Percentiles rank a stretch among this genome's conserved stretches.
phyloP scores from a whole-genome alignment of 1,284 basidiomycete genomes.

The Cutaneotrichosporon cyanovorans region DNA sequence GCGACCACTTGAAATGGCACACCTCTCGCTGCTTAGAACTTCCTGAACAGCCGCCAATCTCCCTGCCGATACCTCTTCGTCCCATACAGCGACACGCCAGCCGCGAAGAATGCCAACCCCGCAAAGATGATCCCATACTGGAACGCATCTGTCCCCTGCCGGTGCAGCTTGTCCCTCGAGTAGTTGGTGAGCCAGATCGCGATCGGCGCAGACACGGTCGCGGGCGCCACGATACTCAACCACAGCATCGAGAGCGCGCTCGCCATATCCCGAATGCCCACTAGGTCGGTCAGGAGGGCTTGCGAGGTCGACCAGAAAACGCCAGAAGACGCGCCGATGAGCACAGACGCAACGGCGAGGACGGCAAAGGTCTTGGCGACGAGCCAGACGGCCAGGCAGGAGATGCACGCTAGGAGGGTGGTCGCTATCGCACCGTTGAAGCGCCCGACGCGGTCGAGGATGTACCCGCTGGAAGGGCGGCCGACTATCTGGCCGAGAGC shows the following conservation, averaged over 20 bases:
- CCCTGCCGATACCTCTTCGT: slow-evolving; percentile 43
- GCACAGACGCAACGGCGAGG: slow-evolving; percentile 43
- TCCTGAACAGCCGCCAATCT: slow-evolving; percentile 30
- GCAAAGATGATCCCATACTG: slow-evolving; percentile 44
- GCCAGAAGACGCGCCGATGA: slow-evolving; percentile 39
- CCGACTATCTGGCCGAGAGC: slow-evolving; percentile 47
- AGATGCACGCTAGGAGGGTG: slow-evolving; percentile 42
- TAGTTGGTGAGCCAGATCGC: slow-evolving; percentile 44
- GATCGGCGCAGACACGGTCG: slow-evolving; percentile 43
- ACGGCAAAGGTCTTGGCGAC: slow-evolving; percentile 42
- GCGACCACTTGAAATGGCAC: too few relatives aligned
- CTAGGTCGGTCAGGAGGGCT: slow-evolving; percentile 15
- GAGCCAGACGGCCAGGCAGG: slow-evolving; percentile 46
- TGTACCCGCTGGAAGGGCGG: slow-evolving; percentile 41
- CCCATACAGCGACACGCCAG: slow-evolving; percentile 30
- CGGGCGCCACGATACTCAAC: slow-evolving; percentile 38
- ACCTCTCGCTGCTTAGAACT: slow-evolving; percentile 2
- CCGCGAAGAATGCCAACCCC: slow-evolving; percentile 36
- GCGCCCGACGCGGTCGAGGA: slow-evolving; percentile 43
- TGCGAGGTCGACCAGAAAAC: slow-evolving; percentile 17
- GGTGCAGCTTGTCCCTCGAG: slow-evolving; percentile 26
- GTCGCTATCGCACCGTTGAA: slow-evolving; percentile 44
- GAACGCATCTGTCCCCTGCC: slow-evolving; percentile 36
- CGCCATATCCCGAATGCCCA: slow-evolving; percentile 43
- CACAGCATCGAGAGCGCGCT: slow-evolving; percentile 46